Evolutionary conservation across 441 rosid genomes (phyloP).

Genomic region (California macrophylla): DNA sequence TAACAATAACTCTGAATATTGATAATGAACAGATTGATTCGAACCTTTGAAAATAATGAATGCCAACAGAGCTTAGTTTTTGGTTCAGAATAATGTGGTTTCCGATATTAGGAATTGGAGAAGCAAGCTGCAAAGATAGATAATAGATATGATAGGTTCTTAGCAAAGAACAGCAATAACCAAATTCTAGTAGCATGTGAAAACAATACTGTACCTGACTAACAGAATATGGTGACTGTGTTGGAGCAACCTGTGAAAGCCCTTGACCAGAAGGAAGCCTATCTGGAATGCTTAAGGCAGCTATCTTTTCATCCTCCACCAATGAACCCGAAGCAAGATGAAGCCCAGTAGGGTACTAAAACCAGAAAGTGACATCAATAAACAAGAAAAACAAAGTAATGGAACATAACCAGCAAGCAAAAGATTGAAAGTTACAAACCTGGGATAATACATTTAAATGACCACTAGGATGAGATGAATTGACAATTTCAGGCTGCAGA

Average conservation of each 20-base stretch:
- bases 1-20: background rate
- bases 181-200: background rate
- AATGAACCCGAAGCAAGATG: constrained; percentile 55
- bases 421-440: constrained; percentile 36
- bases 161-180: constrained; percentile 14
- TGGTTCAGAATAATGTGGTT: constrained; percentile 77
- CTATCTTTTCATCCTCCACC: constrained; percentile 81
- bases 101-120: constrained; percentile 73
- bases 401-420: constrained; percentile 4
- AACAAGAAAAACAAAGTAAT: background rate
- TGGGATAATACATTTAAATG: constrained; percentile 62
- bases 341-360: constrained; percentile 61
- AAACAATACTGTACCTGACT: constrained; percentile 42
- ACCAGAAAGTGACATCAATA: constrained; percentile 7
- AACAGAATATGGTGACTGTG: constrained; percentile 61
- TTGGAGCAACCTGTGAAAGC: constrained; percentile 63
- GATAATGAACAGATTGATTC: constrained; percentile 15
- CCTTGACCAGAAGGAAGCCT: constrained; percentile 80
- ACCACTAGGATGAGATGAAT: constrained; percentile 56
- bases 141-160: constrained; percentile 19
- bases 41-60: constrained; percentile 90
- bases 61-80: constrained; percentile 58
- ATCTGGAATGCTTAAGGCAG: constrained; percentile 65
- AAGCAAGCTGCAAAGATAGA: constrained; percentile 48
- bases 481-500: constrained; percentile 68